Conservation (phyloP, 2,329 filamentous ascomycete species). For the Mycosphaerella sp. region DNA sequence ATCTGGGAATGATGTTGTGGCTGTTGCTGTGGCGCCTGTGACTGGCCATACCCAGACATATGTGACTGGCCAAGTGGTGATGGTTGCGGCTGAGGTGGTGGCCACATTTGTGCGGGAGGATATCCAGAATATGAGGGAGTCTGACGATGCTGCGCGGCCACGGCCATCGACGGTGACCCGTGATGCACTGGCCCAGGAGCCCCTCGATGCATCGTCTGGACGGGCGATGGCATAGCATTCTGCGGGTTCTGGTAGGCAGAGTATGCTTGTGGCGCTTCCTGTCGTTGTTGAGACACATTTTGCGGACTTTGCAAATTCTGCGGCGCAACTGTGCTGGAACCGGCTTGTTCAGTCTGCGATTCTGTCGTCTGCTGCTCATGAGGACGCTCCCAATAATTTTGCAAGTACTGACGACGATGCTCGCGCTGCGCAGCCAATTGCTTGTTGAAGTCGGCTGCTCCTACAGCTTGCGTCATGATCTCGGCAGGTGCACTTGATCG, state of each 20-base stretch:
- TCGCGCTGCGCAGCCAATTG: slow-evolving; percentile 72
- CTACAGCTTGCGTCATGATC: slow-evolving; percentile 76
- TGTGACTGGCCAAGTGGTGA: slow-evolving; percentile 44
- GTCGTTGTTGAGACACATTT: slow-evolving; percentile 44
- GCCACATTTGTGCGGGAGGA: slow-evolving; percentile 45
- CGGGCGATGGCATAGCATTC: slow-evolving; percentile 66
- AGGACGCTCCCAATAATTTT: slow-evolving; percentile 73
- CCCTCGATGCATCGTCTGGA: slow-evolving; percentile 59
- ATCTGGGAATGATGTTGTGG: slow-evolving; percentile 46
- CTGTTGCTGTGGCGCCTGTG: slow-evolving; percentile 19
- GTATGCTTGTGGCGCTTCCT: slow-evolving; percentile 60
- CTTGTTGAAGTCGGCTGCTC: slow-evolving; percentile 88
- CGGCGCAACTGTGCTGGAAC: slow-evolving; percentile 39
- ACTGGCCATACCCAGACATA: slow-evolving; percentile 43
- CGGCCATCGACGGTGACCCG: slow-evolving; percentile 54
- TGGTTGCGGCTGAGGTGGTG: slow-evolving; percentile 43
- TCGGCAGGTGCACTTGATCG: slow-evolving; percentile 70
- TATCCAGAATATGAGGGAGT: slow-evolving; percentile 43
- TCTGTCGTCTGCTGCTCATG: slow-evolving; percentile 63
- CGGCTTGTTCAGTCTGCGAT: slow-evolving; percentile 35
- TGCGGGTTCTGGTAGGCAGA: slow-evolving; percentile 66
- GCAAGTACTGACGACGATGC: slow-evolving; percentile 71
- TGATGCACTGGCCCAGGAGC: slow-evolving; percentile 56
- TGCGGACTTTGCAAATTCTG: slow-evolving; percentile 46
- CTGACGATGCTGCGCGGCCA: slow-evolving; percentile 38